Evolutionary conservation across 495 filamentous ascomycete genomes (phyloP), one percentile per base, ranked within the genome.

Genomic region (Aspergillus sparsus): DNA sequence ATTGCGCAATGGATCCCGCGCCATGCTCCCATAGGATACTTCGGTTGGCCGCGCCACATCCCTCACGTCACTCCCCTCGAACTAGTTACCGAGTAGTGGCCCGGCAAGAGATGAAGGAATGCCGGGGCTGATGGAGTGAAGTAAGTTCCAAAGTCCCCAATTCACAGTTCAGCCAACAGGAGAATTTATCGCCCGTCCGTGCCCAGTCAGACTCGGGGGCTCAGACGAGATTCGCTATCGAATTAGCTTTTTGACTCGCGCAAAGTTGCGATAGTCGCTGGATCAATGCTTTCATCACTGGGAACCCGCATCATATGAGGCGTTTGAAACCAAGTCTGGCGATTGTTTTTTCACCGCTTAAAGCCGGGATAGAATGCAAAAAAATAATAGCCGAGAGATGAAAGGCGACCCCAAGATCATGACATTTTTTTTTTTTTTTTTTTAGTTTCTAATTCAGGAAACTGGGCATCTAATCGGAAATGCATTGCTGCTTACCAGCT

Each of bases 371-470:
- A 13, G 5, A 32, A 6, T 3, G 5, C 21, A 27, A 33, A 12
- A 33, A 51, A 51, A 51, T 51, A 12, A 34, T n/a, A 51, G 49
- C 49, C 49, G 49, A 51, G 27, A 51, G 13, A 33, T 12, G 8
- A 5, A 51, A 34, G 15, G 11, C 34, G 7, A 13, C 12, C 18
- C 49, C 8, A 34, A n/a, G 18, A 51, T 31, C 32, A 51, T 33
- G 49, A 34, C 32, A 1, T 27, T 27, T 27, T 27, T 27, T 27
- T 27, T 27, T 27, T 27, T 27, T 27, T 27, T 27, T 27, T 27
- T 27, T 1, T 27, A 15, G 31, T 18, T 51, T 31, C 49, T 51
- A 51, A 51, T 33, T 51, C 32, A 5, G 49, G 49, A 32, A 51
- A 32, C 49, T 7, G 21, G 21, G 13, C 8, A 34, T 51, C 21